Evolutionary conservation across 805 yeast species (phyloP), one percentile per base, ranked within the genome.

Genomic region (Saturnispora sekii): DNA sequence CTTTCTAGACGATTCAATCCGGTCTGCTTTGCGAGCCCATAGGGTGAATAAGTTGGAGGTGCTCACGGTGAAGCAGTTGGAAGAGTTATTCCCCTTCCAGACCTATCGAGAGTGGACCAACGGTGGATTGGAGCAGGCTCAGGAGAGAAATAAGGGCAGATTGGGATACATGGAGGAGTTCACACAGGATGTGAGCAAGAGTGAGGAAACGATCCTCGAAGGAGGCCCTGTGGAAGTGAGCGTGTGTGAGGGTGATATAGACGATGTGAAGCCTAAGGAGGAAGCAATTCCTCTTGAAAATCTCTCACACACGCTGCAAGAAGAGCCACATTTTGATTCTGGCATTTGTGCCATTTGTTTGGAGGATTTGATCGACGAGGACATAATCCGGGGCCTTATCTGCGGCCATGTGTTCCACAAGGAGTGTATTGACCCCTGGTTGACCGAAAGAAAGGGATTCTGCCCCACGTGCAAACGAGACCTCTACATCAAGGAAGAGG

Each of bases 341-440:
- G 93, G 88, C 10, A 61, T 73, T 1, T 84, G 95, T 67, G 88
- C 90, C 10, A 81, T 84, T 51, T 84, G 95, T 60, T 68, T 85
- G 32, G 94, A 84, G 35, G 60, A 66, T 4, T 69, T 81, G 44
- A 82, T 76, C 50, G 73, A 73, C 41, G 78, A 72, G 11, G 86
- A 82, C 43, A 57, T 61, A 1, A 86, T 85, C 2, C 73, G 95
- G 41, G 86, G 86, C 0, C 68, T 86, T 37, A 67, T 83, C 10
- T 85, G 95, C 64, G 87, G 88, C 3, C 95, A 85, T 61, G 87
- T 81, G 2, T 85, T 79, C 70, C 95, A 85, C 56, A 69, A 79
- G 17, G 80, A 73, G 14, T 85, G 95, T 62, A 71, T 86, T 43
- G 87, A 81, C 51, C 89, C 89, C 2, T 85, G 95, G 95, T 65